Base-by-base conservation (phyloP, 2,329 filamentous ascomycete species). In the Balansia obtecta region DNA sequence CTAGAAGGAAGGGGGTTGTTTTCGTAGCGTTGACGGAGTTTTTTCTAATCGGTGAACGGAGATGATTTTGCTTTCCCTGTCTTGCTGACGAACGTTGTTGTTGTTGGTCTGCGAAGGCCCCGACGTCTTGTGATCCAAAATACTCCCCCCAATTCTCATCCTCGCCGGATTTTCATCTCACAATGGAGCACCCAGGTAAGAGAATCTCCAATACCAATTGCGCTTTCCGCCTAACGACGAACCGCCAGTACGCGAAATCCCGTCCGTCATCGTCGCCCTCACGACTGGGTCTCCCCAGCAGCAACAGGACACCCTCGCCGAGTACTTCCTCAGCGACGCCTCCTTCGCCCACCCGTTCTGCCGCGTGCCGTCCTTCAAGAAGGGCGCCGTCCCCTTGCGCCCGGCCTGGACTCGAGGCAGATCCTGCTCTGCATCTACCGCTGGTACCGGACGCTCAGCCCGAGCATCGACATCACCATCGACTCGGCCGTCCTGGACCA, bases 401-500 rank as follows among this genome's bases (percentile, higher is more conserved):
- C 66, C 8, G 58, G 60, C 1, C 50, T 78, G 22, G 78, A 83
- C 55, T 90, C 85, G 10, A 75, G 86, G 42, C 80, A 74, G 67
- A 62, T 86, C 6, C 73, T 94, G 16, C 69, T 77, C 45, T 73
- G 75, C 57, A 83, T 95, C 51, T 94, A 88, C 61, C 79, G 81
- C 40, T 90, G 85, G 86, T 91, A 94, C 67, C 87, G 88, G 61
- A 85, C 91, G 55, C 72, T 95, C 61, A 88, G 82, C 54, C 89
- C 89, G 0, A 70, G 73, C 16, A 86, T 93, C 56, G 74, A 82
- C 42, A 68, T 91, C 12, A 68, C 75, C 1, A 72, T 95, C 16
- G 77, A 88, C 54, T 77, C 74, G 3, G 65, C 67, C 42, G 86
- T 83, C 15, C 86, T 82, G 59, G 87, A 94, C 61, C 69, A 81